A percentile compares a stretch with the other conserved stretches of the same genome.
Evolutionary conservation across 805 yeast species (phyloP).

Genomic region (Babjeviella inositovora): DNA sequence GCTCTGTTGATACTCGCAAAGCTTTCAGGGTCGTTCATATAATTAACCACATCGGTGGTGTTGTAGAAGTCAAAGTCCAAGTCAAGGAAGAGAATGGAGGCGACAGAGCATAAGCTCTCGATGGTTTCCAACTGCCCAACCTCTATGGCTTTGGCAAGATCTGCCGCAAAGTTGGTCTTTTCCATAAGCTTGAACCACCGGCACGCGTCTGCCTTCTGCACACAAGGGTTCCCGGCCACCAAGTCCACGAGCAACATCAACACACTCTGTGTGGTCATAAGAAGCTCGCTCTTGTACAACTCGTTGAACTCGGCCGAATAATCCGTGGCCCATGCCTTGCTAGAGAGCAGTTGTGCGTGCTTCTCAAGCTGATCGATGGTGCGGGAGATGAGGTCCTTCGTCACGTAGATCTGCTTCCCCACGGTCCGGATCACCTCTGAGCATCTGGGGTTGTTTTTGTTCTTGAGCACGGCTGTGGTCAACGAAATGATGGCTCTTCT

Average conservation of each 20-base stretch:
- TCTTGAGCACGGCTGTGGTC: conserved; percentile 16
- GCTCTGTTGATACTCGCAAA: conserved; percentile 22
- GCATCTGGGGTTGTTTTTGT: conserved; percentile 6
- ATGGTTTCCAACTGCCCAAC: conserved; percentile 14
- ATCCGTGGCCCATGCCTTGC: neutral
- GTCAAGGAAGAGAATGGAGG: conserved; percentile 38
- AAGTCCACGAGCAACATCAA: conserved; percentile 7
- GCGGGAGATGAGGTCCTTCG: conserved; percentile 10
- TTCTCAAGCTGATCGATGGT: conserved; percentile 3
- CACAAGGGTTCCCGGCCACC: conserved; percentile 14
- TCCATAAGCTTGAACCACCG: conserved; percentile 44
- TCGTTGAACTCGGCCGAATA: conserved; percentile 1
- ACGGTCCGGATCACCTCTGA: conserved; percentile 16
- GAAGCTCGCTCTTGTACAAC: conserved; percentile 1
- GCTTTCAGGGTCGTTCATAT: conserved; percentile 17
- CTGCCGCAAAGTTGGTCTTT: conserved; percentile 10
- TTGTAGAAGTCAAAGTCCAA: conserved; percentile 30
- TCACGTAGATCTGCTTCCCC: conserved; percentile 18
- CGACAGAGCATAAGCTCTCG: conserved; percentile 28
- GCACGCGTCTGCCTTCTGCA: conserved; percentile 16
- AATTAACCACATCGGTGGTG: conserved; percentile 17
- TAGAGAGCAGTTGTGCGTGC: conserved; percentile 5
- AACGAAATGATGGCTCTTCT: conserved; percentile 30
- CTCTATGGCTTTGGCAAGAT: conserved; percentile 4
- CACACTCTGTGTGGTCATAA: conserved; percentile 3